Evolutionary conservation across 805 yeast genomes (phyloP).

Genomic region (Teunomyces aglyptinius): DNA sequence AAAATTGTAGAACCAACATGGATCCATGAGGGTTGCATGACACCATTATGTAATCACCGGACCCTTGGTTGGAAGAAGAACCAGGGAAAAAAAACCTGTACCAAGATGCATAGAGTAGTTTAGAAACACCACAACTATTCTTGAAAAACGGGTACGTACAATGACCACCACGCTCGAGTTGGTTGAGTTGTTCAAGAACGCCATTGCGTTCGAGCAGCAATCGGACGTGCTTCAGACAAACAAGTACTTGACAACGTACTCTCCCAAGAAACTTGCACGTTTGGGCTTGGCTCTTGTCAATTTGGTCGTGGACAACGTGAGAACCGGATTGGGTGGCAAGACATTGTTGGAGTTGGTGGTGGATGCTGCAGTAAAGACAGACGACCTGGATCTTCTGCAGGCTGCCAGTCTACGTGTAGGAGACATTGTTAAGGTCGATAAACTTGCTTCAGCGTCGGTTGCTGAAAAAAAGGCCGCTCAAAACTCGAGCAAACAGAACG

Average conservation of each 20-base stretch:
- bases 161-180: conserved; percentile 8
- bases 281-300: conserved; percentile 77
- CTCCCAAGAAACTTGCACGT: conserved; percentile 65
- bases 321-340: conserved; percentile 81
- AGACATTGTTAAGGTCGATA: conserved; percentile 68
- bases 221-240: conserved; percentile 35
- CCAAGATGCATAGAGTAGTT: conserved; percentile 27
- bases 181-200: conserved; percentile 24
- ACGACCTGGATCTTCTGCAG: conserved; percentile 30
- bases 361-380: conserved; percentile 47
- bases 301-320: conserved; percentile 54
- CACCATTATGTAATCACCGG: background rate
- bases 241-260: conserved; percentile 28
- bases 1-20: background rate
- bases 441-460: conserved; percentile 28
- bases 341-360: conserved; percentile 58
- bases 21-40: background rate
- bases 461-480: conserved; percentile 18
- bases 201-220: conserved; percentile 37
- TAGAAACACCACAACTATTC: conserved; percentile 12
- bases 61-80: background rate
- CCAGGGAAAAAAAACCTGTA: conserved; percentile 6
- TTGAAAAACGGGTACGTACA: conserved; percentile 32
- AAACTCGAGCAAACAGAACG: conserved; percentile 19
- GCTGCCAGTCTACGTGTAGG: conserved; percentile 64